Percentiles rank a stretch among this genome's conserved stretches.
Conservation (phyloP, 192 early-diverging fungal species). For the Chytriomyces sp. region DNA sequence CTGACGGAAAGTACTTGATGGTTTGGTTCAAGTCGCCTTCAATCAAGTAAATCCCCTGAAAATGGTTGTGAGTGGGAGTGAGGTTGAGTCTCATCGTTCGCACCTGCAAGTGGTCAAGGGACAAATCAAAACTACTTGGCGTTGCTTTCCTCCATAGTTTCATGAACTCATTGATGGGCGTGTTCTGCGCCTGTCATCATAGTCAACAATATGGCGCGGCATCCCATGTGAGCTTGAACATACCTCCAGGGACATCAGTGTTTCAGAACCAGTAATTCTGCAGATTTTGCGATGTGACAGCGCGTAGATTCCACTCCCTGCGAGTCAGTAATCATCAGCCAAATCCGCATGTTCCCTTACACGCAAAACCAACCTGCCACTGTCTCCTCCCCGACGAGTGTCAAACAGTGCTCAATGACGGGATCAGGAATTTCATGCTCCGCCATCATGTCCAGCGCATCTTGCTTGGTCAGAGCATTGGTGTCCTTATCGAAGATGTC, state of each 20-base stretch:
- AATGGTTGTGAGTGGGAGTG: background rate
- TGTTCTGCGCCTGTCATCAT: constrained; percentile 9
- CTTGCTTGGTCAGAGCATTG: background rate
- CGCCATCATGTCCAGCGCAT: constrained; percentile 24
- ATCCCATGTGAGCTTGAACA: background rate
- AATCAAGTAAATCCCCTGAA: constrained; percentile 9
- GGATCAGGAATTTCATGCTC: constrained; percentile 30
- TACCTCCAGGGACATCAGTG: constrained; percentile 35
- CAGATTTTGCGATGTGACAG: constrained; percentile 34
- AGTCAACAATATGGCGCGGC: background rate
- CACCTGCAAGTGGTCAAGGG: constrained; percentile 35
- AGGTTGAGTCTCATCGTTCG: background rate
- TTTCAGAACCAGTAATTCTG: constrained; percentile 40
- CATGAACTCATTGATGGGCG: constrained; percentile 32
- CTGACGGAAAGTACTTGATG: constrained; percentile 23
- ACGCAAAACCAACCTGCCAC: background rate
- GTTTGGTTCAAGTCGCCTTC: background rate
- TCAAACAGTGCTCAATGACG: constrained; percentile 29
- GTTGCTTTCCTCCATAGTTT: constrained; percentile 31
- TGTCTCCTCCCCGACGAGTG: constrained; percentile 15
- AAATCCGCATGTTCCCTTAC: background rate
- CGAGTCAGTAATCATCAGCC: background rate
- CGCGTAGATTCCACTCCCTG: constrained; percentile 2
- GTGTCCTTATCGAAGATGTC: constrained; percentile 13
- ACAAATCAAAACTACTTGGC: constrained; percentile 22